Percentiles rank a stretch among this genome's conserved stretches.
Conservation (phyloP, 2,329 filamentous ascomycete genomes). For the Stagonosporopsis cucurbitacearum region DNA sequence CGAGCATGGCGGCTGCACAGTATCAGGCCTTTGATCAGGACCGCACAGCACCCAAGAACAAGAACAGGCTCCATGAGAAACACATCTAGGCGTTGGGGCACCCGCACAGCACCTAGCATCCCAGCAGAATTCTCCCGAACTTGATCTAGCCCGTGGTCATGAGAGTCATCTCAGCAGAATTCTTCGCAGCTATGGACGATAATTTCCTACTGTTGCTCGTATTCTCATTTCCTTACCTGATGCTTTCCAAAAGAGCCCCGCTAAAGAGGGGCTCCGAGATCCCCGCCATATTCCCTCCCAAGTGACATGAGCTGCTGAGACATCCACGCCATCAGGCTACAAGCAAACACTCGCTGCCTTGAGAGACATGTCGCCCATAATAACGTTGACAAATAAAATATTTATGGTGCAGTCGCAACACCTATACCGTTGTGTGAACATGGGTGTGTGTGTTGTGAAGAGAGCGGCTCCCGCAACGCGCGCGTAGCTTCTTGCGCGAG, state of each 20-base stretch:
- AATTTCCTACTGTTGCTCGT: constrained; percentile 9
- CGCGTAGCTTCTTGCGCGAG: constrained; percentile 9
- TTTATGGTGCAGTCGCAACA: background rate
- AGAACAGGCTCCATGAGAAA: background rate
- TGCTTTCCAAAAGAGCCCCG: constrained; percentile 15
- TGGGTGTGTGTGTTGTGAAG: background rate
- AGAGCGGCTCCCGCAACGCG: constrained; percentile 16
- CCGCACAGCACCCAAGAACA: background rate
- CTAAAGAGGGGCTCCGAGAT: constrained; percentile 14
- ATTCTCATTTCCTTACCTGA: constrained; percentile 15
- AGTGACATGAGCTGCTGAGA: background rate
- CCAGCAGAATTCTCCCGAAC: background rate
- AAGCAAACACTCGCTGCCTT: background rate
- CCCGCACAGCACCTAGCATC: background rate
- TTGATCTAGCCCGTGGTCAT: background rate
- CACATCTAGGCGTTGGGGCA: background rate
- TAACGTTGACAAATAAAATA: too few relatives aligned
- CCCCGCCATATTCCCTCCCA: constrained; percentile 4
- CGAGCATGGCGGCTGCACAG: background rate
- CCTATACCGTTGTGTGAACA: background rate
- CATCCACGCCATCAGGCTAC: background rate
- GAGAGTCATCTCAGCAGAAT: background rate
- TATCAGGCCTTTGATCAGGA: background rate
- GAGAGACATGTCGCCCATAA: background rate
- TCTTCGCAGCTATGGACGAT: background rate